Base-by-base conservation (phyloP, 192 early-diverging fungal genomes). In the Oehlia diaphana region DNA sequence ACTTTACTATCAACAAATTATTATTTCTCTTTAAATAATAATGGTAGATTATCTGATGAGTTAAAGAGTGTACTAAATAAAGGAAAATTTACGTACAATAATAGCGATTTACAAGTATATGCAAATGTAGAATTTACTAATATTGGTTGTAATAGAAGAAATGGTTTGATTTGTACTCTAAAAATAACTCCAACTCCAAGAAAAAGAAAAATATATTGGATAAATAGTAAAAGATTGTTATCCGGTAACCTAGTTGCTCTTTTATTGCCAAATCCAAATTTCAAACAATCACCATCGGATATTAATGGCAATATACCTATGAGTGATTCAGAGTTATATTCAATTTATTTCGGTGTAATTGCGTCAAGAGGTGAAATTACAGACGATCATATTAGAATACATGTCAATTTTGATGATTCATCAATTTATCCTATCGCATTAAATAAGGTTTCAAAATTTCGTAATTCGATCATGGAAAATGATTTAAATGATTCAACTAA, bases 161-260 rank as follows among this genome's bases (percentile, higher is more conserved):
- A n/a, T n/a, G 16, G 69, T 0, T 82, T 84, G 6, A 69, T 72
- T 6, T 72, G 78, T 33, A 39, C 76, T 9, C 66, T 87, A 13
- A 33, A 44, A 7, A 85, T 87, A 37, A 63, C 70, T 44, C 82
- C 80, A 31, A 65, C n/a, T n/a, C n/a, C 42, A n/a, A 72, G 66
- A 2, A 74, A 81, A 12, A 76, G 87, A 10, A 66, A 9, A 4
- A 72, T 86, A 19, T 89, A 84, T 78, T 89, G 87, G 89, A 69
- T 83, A n/a, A 78, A 83, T 14, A 79, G 80, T 47, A 81, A 76
- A 63, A 84, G 77, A n/a, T 72, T 90, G 19, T 83, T 84, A 80
- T 71, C 76, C 39, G 88, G 88, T 2, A 81, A 82, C n/a, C 74
- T 90, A 7, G 74, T 89, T 21, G 85, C 87, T 62, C 28, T 89